Conservation (phyloP, 2,329 filamentous ascomycete species). For the Pseudonectria buxi region DNA sequence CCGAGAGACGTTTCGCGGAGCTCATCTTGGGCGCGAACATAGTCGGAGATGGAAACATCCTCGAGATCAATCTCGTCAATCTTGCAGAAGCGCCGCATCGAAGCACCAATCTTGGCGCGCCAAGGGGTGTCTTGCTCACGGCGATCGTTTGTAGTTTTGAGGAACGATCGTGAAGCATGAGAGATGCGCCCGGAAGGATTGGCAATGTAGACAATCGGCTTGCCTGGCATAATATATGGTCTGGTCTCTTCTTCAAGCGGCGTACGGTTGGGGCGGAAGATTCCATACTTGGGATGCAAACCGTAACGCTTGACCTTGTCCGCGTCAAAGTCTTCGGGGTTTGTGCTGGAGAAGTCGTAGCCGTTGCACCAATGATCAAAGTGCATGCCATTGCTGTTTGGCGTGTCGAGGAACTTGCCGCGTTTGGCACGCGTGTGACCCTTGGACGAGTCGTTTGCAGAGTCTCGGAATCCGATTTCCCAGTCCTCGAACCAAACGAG, state of each 20-base stretch:
- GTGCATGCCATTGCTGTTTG: constrained; percentile 48
- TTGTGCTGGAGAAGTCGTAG: constrained; percentile 45
- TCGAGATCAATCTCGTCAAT: constrained; percentile 24
- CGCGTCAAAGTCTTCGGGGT: constrained; percentile 44
- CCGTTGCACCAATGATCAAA: constrained; percentile 47
- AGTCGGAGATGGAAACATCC: constrained; percentile 28
- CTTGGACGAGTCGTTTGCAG: constrained; percentile 48
- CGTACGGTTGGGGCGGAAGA: constrained; percentile 42
- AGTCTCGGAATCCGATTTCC: constrained; percentile 55
- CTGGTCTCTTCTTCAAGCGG: constrained; percentile 37
- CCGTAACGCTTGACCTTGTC: constrained; percentile 41
- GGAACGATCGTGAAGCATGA: constrained; percentile 41
- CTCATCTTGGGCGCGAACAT: constrained; percentile 26
- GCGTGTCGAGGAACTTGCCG: constrained; percentile 46
- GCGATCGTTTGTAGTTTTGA: constrained; percentile 28
- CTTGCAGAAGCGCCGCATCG: constrained; percentile 33
- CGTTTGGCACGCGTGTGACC: constrained; percentile 46
- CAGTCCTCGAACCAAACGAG: constrained; percentile 42
- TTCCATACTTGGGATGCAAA: constrained; percentile 47
- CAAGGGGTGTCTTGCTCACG: constrained; percentile 28
- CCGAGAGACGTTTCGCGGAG: constrained; percentile 30
- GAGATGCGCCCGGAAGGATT: constrained; percentile 39
- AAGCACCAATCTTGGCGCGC: constrained; percentile 27
- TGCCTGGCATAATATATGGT: constrained; percentile 37
- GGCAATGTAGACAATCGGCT: constrained; percentile 43